These are phyloP conservation scores for Blastocladiella britannica DNA, from an alignment of 192 early-diverging fungal genomes.

Conservation along the genomic window DNA sequence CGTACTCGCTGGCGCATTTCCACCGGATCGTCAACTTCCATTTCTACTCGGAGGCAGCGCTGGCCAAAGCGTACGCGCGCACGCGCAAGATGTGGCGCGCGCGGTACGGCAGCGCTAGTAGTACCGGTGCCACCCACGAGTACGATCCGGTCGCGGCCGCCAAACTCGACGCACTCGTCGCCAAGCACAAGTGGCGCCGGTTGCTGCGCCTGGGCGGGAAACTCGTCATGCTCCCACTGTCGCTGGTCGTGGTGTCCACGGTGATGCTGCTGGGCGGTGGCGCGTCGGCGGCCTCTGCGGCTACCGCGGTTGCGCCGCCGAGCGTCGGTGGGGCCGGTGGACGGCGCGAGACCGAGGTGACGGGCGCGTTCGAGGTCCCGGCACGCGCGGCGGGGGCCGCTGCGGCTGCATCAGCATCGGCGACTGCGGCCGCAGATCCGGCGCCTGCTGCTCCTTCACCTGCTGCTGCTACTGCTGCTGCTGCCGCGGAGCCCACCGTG, in stretches of 20 bases:
- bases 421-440: too few species aligned
- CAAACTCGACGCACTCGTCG: neutral
- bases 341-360: neutral
- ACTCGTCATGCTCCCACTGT: constrained; percentile 1
- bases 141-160: neutral
- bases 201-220: constrained; percentile 1
- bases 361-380: too few species aligned
- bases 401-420: too few species aligned
- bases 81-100: neutral
- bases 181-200: neutral
- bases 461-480: too few species aligned
- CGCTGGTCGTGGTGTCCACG: neutral
- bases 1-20: neutral
- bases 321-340: neutral
- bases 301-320: neutral
- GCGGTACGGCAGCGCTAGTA: too few species aligned
- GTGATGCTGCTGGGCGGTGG: neutral
- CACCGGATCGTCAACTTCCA: neutral
- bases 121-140: too few species aligned
- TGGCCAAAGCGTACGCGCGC: neutral
- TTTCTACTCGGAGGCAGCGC: neutral
- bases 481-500: too few species aligned
- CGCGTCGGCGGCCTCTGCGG: neutral
- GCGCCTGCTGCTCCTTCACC: too few species aligned
- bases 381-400: too few species aligned